Evolutionary conservation across 139 green algal species (phyloP).

Genomic region (Mesotaenium endlicherianum): DNA sequence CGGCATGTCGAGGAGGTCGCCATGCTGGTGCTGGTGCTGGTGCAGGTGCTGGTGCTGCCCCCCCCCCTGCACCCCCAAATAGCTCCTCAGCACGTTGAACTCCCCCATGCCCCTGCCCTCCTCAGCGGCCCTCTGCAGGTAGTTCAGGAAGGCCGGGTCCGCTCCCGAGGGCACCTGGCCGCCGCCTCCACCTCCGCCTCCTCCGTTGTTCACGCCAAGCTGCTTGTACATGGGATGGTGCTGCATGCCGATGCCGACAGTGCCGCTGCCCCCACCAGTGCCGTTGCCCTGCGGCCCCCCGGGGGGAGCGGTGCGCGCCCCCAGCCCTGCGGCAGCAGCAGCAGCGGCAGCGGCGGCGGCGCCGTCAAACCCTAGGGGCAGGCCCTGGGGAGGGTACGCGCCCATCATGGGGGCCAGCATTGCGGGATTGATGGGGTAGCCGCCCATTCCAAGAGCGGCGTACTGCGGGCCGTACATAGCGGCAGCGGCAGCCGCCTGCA

Average conservation of each 20-base stretch:
- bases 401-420: slow-evolving; percentile 31
- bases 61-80: too few species aligned
- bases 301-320: not conserved
- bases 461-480: slow-evolving; percentile 42
- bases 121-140: slow-evolving; percentile 28
- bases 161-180: not conserved
- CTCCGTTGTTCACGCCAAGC: not conserved
- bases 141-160: slow-evolving; percentile 28
- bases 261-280: not conserved
- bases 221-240: not conserved
- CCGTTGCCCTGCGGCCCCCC: not conserved
- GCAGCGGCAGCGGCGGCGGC: slow-evolving; percentile 5
- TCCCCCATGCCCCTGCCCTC: not conserved
- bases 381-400: slow-evolving; percentile 3
- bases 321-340: not conserved
- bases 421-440: slow-evolving; percentile 22
- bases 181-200: slow-evolving; percentile 11
- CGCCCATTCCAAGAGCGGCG: slow-evolving; percentile 22
- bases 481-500: slow-evolving; percentile 29
- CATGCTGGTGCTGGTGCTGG: not conserved
- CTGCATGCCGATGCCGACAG: not conserved
- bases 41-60: too few species aligned
- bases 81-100: not conserved
- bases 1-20: slow-evolving; percentile 11
- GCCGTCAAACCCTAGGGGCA: slow-evolving; percentile 14